Evolutionary conservation across 2,329 filamentous ascomycete species (phyloP), one percentile per base, ranked within the genome.

Genomic region (Fusarium tupiense): DNA sequence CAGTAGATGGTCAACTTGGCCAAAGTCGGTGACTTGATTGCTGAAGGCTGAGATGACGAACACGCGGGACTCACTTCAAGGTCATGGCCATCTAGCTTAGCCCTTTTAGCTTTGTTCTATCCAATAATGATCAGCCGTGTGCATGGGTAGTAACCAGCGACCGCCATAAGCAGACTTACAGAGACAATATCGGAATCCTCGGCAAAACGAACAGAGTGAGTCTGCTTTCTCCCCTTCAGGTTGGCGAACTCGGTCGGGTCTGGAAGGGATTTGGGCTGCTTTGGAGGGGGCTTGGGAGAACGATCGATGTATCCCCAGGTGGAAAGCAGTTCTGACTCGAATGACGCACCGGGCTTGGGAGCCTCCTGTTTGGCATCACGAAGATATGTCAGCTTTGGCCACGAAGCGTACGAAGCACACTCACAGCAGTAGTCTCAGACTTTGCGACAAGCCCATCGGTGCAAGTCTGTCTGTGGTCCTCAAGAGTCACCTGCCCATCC

Each of bases 391-490:
- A 50, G 47, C 16, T 19, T 33, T 33, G 14, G 29, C 6, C 11
- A 26, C 26, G n/a, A 22, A 12, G 11, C 12, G 24, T 12, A 13
- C 8, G 4, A 46, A 50, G 29, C 6, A 33, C 20, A 33, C 20
- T 50, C 6, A 50, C 47, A 33, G 22, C 14, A 50, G 29, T 4
- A 16, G 22, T 9, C 1, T 19, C 14, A 33, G 47, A 4, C 1
- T n/a, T 3, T 5, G 17, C 4, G 8, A 6, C 29, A n/a, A 5
- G 0, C 6, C 0, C 8, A n/a, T 50, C 14, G 22, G 31, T 9
- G 7, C 0, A 16, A n/a, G 14, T 33, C 6, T 52, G 22, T 17
- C 3, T 8, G 0, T 4, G 6, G 2, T 17, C 16, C 20, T 19
- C 29, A 24, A 52, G 9, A 33, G 47, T 50, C 16, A 33, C 1